phyloP scores from a whole-genome alignment of 306 rosid genomes.

The Cucurbita maxima region DNA sequence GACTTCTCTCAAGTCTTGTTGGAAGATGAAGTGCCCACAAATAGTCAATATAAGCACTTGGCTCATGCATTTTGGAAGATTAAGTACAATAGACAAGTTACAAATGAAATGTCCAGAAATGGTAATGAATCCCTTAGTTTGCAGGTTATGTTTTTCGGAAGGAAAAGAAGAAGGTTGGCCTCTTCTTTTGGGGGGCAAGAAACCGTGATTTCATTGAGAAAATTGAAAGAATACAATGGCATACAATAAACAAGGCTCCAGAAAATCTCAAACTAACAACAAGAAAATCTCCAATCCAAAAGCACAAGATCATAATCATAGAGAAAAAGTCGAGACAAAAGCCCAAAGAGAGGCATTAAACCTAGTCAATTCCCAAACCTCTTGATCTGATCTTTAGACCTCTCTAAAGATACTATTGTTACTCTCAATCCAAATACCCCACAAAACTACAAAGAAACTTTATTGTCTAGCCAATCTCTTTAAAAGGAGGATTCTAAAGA shows the following conservation, averaged over 20 bases:
- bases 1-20: neutral
- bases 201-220: neutral
- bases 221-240: neutral
- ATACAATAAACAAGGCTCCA: neutral
- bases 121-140: neutral
- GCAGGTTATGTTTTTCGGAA: neutral
- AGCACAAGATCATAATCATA: neutral
- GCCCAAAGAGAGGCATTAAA: neutral
- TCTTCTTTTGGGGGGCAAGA: neutral
- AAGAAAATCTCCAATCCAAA: neutral
- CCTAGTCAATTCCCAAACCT: neutral
- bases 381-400: neutral
- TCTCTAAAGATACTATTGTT: neutral
- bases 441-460: neutral
- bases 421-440: neutral
- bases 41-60: neutral
- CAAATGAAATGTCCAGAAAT: neutral
- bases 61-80: neutral
- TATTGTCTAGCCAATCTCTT: neutral
- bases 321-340: neutral
- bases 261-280: neutral
- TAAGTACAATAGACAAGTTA: neutral
- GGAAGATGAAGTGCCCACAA: neutral
- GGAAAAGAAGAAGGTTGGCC: neutral
- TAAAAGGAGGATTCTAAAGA: neutral